Evolutionary conservation across 306 rosid species (phyloP).

Genomic region (Acacia confusa): DNA sequence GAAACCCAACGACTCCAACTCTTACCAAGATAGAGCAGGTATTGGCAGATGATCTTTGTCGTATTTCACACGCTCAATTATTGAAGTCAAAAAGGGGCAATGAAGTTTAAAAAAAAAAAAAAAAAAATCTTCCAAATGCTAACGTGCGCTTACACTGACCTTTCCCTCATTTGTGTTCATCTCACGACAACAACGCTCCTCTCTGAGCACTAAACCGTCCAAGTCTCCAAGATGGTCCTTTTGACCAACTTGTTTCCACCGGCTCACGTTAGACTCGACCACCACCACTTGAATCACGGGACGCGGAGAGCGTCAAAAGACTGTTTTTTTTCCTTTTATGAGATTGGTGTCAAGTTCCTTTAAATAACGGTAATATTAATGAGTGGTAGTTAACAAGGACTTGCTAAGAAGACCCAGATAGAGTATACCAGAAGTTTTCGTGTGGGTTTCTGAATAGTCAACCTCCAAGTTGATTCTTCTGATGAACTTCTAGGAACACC

Average conservation of each 20-base stretch:
- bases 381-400: conserved; percentile 38
- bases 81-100: background rate
- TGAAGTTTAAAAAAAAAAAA: background rate
- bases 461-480: conserved; percentile 14
- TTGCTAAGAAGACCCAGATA: conserved; percentile 23
- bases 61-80: background rate
- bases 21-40: background rate
- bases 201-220: background rate
- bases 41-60: background rate
- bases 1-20: background rate
- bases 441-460: conserved; percentile 21
- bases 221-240: background rate
- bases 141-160: background rate
- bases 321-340: conserved; percentile 12
- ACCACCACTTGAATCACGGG: background rate
- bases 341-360: conserved; percentile 21
- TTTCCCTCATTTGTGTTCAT: too few relatives aligned
- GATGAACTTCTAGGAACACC: conserved; percentile 29
- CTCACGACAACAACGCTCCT: background rate
- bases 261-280: background rate
- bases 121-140: background rate
- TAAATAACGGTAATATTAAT: conserved; percentile 39
- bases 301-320: background rate
- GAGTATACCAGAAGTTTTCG: conserved; percentile 12
- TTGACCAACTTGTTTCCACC: background rate